Evolutionary conservation across 2,329 filamentous ascomycete genomes (phyloP).

Genomic region (Dactylella cylindrospora): DNA sequence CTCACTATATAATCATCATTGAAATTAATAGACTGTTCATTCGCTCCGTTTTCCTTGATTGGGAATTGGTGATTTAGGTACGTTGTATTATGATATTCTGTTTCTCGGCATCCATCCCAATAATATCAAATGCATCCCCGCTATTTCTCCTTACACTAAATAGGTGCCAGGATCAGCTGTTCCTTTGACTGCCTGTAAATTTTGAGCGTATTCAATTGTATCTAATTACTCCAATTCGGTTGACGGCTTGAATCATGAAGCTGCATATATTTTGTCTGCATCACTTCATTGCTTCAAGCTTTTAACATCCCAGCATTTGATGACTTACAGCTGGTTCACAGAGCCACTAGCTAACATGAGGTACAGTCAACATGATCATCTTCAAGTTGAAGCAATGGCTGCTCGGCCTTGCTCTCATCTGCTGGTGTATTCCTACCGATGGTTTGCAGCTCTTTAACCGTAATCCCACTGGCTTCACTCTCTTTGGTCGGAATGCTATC

Average conservation of each 20-base stretch:
- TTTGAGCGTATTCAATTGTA: not conserved
- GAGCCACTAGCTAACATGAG: constrained; percentile 12
- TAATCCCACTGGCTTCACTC: constrained; percentile 23
- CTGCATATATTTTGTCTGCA: not conserved
- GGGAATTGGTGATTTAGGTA: no score
- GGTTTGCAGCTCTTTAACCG: constrained; percentile 16
- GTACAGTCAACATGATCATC: constrained; percentile 17
- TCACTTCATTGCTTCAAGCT: not conserved
- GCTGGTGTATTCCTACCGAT: constrained; percentile 12
- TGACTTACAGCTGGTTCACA: not conserved
- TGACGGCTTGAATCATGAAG: not conserved
- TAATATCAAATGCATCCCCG: no score
- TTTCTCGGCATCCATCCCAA: no score
- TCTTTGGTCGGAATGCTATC: constrained; percentile 26
- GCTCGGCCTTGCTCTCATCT: constrained; percentile 15
- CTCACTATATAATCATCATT: no score
- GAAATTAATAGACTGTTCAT: no score
- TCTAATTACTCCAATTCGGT: not conserved
- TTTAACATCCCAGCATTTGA: not conserved
- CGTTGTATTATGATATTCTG: no score
- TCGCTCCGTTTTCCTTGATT: no score
- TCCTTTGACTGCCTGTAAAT: not conserved
- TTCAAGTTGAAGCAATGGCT: constrained; percentile 20
- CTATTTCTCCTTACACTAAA: no score
- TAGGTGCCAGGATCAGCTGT: no score